These are phyloP conservation scores for Leccinum disarticulatum DNA, from an alignment of 768 basidiomycete genomes.

Conservation along the genomic window DNA sequence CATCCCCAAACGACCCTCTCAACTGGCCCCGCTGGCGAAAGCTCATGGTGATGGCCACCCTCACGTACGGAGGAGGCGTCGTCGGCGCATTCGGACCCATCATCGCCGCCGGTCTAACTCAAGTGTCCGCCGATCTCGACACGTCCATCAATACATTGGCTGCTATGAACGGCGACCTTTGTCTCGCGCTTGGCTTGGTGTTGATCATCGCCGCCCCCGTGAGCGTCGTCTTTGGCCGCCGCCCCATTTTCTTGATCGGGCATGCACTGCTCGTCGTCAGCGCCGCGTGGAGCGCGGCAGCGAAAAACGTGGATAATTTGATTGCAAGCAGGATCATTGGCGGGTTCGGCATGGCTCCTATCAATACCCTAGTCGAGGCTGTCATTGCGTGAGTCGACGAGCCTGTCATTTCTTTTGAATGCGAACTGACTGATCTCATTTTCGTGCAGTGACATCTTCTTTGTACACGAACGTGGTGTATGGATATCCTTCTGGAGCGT, in stretches of 20 bases:
- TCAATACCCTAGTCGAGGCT: not conserved
- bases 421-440: not conserved
- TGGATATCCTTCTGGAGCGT: conserved; percentile 1
- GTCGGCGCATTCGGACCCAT: not conserved
- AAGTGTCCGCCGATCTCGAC: not conserved
- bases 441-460: not conserved
- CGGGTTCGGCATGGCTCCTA: not conserved
- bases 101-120: not conserved
- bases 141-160: not conserved
- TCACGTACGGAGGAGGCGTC: not conserved
- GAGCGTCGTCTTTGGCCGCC: not conserved
- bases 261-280: not conserved
- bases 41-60: not conserved
- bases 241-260: not conserved
- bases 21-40: conserved; percentile 1
- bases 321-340: not conserved
- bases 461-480: conserved; percentile 1
- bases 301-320: not conserved
- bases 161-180: not conserved
- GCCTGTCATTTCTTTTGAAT: not conserved
- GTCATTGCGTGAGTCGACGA: not conserved
- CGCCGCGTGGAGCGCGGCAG: not conserved
- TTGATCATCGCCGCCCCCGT: not conserved
- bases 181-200: not conserved
- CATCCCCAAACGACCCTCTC: not conserved